These are phyloP conservation scores for Mimosa bimucronata DNA, from an alignment of 306 rosid genomes.

Conservation along the genomic window DNA sequence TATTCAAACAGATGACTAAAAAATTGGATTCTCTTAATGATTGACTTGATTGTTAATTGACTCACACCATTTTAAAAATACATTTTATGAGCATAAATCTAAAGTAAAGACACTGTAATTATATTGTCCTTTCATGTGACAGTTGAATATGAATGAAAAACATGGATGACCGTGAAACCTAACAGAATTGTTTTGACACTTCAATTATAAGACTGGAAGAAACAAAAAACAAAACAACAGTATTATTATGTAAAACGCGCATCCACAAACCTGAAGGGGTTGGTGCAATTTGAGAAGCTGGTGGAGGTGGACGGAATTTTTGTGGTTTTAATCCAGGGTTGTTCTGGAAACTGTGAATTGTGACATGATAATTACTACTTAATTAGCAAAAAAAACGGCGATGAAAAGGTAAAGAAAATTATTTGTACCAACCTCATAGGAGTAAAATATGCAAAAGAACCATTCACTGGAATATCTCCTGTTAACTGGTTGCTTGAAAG, in stretches of 20 bases:
- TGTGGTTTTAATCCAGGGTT: background rate
- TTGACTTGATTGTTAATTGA: background rate
- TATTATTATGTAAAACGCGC: background rate
- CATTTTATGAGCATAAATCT: background rate
- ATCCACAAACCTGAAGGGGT: conserved; percentile 7
- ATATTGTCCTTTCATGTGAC: background rate
- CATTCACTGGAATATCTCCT: conserved; percentile 8
- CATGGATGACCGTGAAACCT: background rate
- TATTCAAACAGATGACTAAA: background rate
- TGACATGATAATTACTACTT: background rate
- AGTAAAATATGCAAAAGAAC: conserved; percentile 4
- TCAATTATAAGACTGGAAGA: background rate
- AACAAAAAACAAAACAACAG: background rate
- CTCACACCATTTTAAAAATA: background rate
- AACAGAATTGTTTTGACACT: background rate
- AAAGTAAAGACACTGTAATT: background rate
- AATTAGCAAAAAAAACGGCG: background rate
- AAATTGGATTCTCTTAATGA: background rate
- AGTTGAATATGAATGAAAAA: background rate
- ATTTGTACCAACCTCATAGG: background rate
- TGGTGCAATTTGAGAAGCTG: background rate
- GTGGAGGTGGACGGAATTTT: background rate
- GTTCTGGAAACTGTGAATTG: background rate
- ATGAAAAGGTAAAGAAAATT: background rate
- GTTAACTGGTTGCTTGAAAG: background rate